phyloP scores from a whole-genome alignment of 139 green algal species.

The Chlamydomonas sphaeroides region DNA sequence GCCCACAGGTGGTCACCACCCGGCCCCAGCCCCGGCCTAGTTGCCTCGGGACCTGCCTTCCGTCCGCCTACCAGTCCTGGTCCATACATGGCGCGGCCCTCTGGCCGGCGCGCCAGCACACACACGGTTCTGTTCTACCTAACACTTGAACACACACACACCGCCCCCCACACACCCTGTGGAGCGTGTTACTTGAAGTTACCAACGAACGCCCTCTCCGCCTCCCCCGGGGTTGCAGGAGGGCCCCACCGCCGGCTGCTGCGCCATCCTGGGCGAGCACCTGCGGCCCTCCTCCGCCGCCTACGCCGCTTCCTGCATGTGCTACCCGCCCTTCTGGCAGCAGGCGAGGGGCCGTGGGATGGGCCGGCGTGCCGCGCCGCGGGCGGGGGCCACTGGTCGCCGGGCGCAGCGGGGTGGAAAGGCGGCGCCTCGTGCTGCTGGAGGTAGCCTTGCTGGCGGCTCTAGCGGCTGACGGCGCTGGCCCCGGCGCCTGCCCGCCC shows the following conservation, averaged over 20 bases:
- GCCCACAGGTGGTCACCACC: too few species aligned
- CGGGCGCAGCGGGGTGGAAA: neutral
- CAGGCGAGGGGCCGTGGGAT: neutral
- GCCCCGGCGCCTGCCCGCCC: too few species aligned
- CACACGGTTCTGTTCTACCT: too few species aligned
- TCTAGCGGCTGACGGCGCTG: neutral
- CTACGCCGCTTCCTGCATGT: slow-evolving; percentile 32
- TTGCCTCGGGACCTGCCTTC: too few species aligned
- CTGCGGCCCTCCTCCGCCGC: slow-evolving; percentile 27
- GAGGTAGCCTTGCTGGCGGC: neutral
- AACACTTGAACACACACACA: neutral
- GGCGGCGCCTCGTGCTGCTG: neutral
- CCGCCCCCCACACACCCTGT: too few species aligned
- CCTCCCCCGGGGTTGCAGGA: neutral
- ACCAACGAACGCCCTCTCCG: neutral
- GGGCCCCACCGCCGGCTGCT: slow-evolving; percentile 9
- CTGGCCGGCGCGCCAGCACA: too few species aligned
- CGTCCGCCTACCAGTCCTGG: too few species aligned
- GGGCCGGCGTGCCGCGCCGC: neutral
- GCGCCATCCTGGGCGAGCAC: slow-evolving; percentile 34
- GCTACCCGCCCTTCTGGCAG: slow-evolving; percentile 34
- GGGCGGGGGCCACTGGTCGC: neutral
- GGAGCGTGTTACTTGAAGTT: too few species aligned
- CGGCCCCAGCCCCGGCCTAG: too few species aligned
- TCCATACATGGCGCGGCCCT: too few species aligned